These are phyloP conservation scores for Trichomonascaceae sp. DNA, from an alignment of 1,139 yeast genomes.

Conservation along the genomic window DNA sequence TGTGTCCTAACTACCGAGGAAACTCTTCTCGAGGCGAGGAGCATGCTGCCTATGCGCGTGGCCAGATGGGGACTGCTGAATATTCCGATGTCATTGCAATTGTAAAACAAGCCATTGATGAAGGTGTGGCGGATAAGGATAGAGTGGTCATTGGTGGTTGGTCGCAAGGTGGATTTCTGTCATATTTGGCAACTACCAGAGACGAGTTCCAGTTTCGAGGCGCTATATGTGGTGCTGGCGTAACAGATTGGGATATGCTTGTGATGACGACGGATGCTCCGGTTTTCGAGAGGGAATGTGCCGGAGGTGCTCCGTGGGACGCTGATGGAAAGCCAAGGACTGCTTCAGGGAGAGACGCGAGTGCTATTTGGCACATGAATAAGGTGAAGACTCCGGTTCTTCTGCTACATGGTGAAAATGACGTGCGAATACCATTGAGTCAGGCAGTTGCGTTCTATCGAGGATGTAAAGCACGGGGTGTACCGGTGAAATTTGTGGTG, in stretches of 20 bases:
- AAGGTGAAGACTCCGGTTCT: background rate
- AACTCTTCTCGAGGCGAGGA: background rate
- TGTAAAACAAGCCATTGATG: constrained; percentile 4
- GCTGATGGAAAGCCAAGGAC: background rate
- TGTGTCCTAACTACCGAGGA: background rate
- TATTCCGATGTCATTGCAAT: constrained; percentile 2
- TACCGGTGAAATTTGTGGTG: background rate
- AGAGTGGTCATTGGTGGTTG: constrained; percentile 2
- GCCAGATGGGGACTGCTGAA: background rate
- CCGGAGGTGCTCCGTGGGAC: background rate
- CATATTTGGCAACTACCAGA: background rate
- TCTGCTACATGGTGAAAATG: background rate
- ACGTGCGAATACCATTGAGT: background rate
- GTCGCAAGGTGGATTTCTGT: background rate
- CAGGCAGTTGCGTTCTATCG: background rate
- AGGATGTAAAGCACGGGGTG: background rate
- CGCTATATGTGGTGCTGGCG: background rate
- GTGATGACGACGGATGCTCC: background rate
- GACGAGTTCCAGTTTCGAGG: background rate
- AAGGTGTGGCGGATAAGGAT: background rate
- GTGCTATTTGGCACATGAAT: background rate
- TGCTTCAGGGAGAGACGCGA: background rate
- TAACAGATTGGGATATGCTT: background rate
- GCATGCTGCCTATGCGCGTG: background rate
- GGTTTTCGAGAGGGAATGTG: background rate